Base-by-base conservation (phyloP, 257 asterid genomes). In the Cynanchum wilfordii region DNA sequence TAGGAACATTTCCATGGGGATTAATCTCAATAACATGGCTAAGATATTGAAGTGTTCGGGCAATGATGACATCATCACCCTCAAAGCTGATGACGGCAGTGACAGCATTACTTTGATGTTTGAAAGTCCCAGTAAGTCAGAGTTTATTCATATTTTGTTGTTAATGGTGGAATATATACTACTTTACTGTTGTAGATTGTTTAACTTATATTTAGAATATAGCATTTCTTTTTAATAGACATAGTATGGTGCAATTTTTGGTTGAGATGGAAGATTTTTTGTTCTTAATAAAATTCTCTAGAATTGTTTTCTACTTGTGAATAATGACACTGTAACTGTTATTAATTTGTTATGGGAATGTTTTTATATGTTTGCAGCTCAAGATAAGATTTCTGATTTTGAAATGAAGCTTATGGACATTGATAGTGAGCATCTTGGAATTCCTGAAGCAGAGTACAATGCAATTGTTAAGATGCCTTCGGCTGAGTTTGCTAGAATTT, bases 401-500 rank as follows among this genome's bases (percentile, higher is more conserved):
- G 83, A 83, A 68, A 83, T 83, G 87, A 83, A 78, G 73, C 54
- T 83, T 36, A 83, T 83, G 87, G 81, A 83, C 76, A 80, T 83
- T 13, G 85, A 80, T 33, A 83, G 87, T 40, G 87, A 83, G 62
- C 83, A 83, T 60, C 87, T 83, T 60, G 84, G 84, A 69, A 79
- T 82, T 56, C 87, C 87, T 7, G 87, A 83, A 51, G 81, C 87
- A 15, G 87, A 83, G 57, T 83, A 80, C 40, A 83, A 83, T 66
- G 85, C 87, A 47, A 83, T 83, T 24, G 85, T 83, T 6, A 81
- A 78, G 65, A 83, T 83, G 87, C 87, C 87, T 40, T 83, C 87
- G 1, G 73, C 87, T 5, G 87, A 83, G 73, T 83, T 83, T 76
- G 82, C 73, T 4, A 73, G 87, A 62, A 83, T 83, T 69, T 83